Evolutionary conservation across 139 green algal genomes (phyloP), one percentile per base, ranked within the genome.

Genomic region (Desmodesmus armatus): DNA sequence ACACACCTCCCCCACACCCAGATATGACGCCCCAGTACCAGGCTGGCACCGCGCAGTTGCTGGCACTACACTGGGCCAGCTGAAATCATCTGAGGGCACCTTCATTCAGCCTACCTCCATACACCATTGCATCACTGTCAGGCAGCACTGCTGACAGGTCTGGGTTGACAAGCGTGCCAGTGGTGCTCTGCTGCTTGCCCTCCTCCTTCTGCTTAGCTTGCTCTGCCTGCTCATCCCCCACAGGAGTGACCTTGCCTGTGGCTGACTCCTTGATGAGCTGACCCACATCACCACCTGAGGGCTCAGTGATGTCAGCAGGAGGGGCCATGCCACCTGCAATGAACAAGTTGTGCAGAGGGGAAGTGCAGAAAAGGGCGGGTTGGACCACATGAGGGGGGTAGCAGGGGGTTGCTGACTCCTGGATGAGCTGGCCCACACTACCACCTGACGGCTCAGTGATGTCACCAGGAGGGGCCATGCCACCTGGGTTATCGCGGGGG

Each of bases 61-160:
- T 63, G 13, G 53, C 53, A 63, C 21, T 25, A 63, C 53, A 63
- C 21, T 23, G n/a, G 21, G 47, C 47, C 47, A 58, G 47, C 47
- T 13, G 17, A 13, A 58, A 58, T 58, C 17, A 58, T 58, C 13
- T 13, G 47, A 23, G 17, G 13, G 47, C 17, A 58, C 47, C 17
- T 23, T 58, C 47, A 58, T 58, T 58, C 13, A 23, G 13, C 47
- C 17, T 43, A 78, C 72, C 72, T 44, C 72, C 72, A 17, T 66
- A 79, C 44, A 79, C 72, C 72, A 79, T 63, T 13, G 43, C 13
- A 47, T 79, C 72, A 62, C 63, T 29, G 9, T 53, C 1, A 0
- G 72, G 72, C 43, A 79, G 72, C 29, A 63, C 25, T 40, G 37
- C 72, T 25, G 72, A 79, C 9, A 79, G 44, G 33, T 79, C 72